A percentile compares a stretch with the other conserved stretches of the same genome.
Evolutionary conservation across 1,284 basidiomycete genomes (phyloP).

Genomic region (Xerocomus amazonicus): DNA sequence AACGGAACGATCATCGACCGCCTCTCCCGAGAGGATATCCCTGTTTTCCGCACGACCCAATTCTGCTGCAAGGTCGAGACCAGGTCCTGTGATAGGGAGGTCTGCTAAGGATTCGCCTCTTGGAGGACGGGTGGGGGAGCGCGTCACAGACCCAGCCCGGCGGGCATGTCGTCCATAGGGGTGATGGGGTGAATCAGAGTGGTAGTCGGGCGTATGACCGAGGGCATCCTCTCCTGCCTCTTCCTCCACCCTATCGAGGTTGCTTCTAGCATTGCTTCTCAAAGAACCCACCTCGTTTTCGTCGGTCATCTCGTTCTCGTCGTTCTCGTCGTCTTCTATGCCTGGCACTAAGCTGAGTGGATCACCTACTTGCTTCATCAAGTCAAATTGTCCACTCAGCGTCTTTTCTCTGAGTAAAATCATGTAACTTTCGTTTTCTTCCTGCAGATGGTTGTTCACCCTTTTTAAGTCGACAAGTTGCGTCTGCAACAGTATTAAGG

Average conservation of each 20-base stretch:
- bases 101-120: constrained; percentile 75
- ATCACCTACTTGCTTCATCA: constrained; percentile 63
- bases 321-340: constrained; percentile 50
- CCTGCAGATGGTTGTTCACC: constrained; percentile 78
- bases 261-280: constrained; percentile 53
- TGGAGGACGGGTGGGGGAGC: constrained; percentile 40
- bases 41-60: constrained; percentile 84
- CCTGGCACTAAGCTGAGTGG: constrained; percentile 39
- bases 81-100: constrained; percentile 80
- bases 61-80: constrained; percentile 86
- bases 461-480: constrained; percentile 75
- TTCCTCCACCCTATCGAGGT: constrained; percentile 56
- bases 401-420: constrained; percentile 87
- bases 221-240: constrained; percentile 38
- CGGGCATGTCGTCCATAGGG: constrained; percentile 47
- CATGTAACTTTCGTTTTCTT: constrained; percentile 95
- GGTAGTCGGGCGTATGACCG: constrained; percentile 37
- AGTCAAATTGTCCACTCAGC: constrained; percentile 78
- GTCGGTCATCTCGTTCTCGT: constrained; percentile 46
- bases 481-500: constrained; percentile 68
- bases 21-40: constrained; percentile 58
- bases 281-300: constrained; percentile 51
- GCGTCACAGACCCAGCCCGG: constrained; percentile 51
- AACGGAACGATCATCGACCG: constrained; percentile 48
- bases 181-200: constrained; percentile 41